Conservation (phyloP, 1,284 basidiomycete genomes). For the Apiotrichum veenhuisii region DNA sequence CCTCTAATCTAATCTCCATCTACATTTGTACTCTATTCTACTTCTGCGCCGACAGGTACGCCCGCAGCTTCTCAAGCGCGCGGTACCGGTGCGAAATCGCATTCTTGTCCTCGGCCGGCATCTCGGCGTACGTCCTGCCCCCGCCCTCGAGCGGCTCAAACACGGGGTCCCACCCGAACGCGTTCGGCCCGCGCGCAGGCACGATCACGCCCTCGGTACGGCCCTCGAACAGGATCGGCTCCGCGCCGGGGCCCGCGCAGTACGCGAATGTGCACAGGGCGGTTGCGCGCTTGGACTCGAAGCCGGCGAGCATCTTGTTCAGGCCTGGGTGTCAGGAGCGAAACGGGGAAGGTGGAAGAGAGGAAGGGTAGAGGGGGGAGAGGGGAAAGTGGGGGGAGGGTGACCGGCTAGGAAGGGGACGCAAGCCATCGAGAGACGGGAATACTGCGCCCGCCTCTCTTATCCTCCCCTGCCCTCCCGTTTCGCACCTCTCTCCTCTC, state of each 20-base stretch:
- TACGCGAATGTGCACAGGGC: conserved; percentile 97
- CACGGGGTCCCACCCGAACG: conserved; percentile 89
- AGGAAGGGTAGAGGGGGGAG: too few species aligned
- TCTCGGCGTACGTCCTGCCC: conserved; percentile 76
- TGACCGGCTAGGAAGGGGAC: too few species aligned
- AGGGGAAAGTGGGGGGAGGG: too few species aligned
- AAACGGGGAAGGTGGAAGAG: too few species aligned
- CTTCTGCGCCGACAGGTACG: conserved; percentile 55
- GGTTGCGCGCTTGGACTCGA: conserved; percentile 72
- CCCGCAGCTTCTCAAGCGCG: conserved; percentile 75
- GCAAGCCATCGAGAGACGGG: too few species aligned
- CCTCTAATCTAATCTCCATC: neutral
- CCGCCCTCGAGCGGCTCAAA: conserved; percentile 66
- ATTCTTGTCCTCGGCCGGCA: conserved; percentile 81
- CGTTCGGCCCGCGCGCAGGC: conserved; percentile 67
- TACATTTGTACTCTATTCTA: neutral
- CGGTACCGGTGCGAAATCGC: conserved; percentile 82
- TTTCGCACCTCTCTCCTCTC: too few species aligned
- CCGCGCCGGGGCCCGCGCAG: conserved; percentile 74
- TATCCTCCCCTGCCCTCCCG: too few species aligned
- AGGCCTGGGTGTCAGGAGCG: conserved; percentile 58
- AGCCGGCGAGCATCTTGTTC: conserved; percentile 80
- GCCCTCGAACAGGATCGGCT: conserved; percentile 80
- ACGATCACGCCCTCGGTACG: conserved; percentile 85
- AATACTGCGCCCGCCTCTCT: too few species aligned